Base-by-base conservation (phyloP, 306 rosid species). In the Casuarina cunninghamiana region DNA sequence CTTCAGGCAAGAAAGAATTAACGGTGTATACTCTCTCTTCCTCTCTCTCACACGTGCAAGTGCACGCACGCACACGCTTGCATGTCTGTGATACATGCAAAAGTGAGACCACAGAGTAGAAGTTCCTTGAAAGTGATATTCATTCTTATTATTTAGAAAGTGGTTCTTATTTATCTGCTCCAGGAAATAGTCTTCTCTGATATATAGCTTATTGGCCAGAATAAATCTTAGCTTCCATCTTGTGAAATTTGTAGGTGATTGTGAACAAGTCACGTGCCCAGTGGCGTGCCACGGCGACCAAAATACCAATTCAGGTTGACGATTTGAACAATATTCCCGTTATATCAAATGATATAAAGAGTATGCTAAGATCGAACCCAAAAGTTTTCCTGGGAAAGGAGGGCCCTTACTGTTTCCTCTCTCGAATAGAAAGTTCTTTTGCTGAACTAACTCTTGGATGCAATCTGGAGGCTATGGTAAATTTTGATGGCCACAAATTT, bases 181-280 rank as follows among this genome's bases (percentile, higher is more conserved):
- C 10, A 42, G 13, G 1, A 15, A 41, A 67, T 42, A 5, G 6
- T 5, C 51, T 10, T 39, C 4, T 42, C 3, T n/a, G 15, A 17
- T 26, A 0, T 26, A 26, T 17, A 66, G 42, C 11, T 42, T 42
- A 58, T 78, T 71, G 60, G 49, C 69, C 58, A 16, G 43, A 26
- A 62, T 53, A 72, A 71, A 37, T 62, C 3, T 26, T 12, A 57
- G 46, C 54, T 61, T 71, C 48, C 61, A 53, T 41, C 58, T 21
- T 76, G 71, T 75, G 42, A 71, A 69, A 55, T 69, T 84, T 75
- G 63, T 69, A 93, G 99, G 97, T 86, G 26, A 93, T 95, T 43
- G 93, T 93, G 81, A 89, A 95, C 77, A 95, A 89, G 87, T 92
- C 99, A 16, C 96, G 97, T 74, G 99, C 97, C 2, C 88, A 87